Evolutionary conservation across 2,329 filamentous ascomycete genomes (phyloP), one percentile per base, ranked within the genome.

Genomic region (Aspergillus fumigatiaffinis): DNA sequence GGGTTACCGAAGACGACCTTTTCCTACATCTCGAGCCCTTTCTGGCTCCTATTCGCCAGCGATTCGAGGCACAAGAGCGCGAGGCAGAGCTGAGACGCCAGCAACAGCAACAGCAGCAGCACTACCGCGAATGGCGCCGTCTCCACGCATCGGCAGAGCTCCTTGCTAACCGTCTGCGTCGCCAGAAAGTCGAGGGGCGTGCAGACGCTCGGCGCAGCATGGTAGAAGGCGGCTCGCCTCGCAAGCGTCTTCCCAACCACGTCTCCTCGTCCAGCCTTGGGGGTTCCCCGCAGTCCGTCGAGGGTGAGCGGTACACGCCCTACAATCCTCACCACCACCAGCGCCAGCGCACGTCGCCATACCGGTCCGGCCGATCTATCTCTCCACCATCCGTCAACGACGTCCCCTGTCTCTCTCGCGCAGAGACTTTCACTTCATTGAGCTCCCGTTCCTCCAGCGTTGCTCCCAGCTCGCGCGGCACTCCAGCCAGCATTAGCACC

Each of bases 21-120:
- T 91, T 96, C 79, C 82, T 81, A 64, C 90, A 96, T 74, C 83
- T 97, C 44, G 91, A 97, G 66, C 84, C 84, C 46, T 97, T 97
- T 82, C 84, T 99, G 48, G 87, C 87, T 35, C 93, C 93, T 28
- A 90, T 97, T 70, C 89, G 92, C 60, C 66, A 81, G 48, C 74
- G 84, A 64, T 71, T 82, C 56, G 80, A 81, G 58, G 80, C 85
- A 67, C 81, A 84, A 73, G 78, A 79, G 58, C 70, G 71, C 28
- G 73, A 74, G 54, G 68, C 76, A 57, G 75, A 69, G 53, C 61
- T 68, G 57, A 67, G 66, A 25, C 44, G 44, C 44, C 41, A 44
- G 10, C 41, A 44, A 23, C 41, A 26, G 21, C 44, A 47, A 23
- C 44, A 47, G 44, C 44, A 47, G 12, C 44, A 23, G 1, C 68